These are phyloP conservation scores for Suillus fuscotomentosus DNA, from an alignment of 768 basidiomycete species.

Conservation along the genomic window DNA sequence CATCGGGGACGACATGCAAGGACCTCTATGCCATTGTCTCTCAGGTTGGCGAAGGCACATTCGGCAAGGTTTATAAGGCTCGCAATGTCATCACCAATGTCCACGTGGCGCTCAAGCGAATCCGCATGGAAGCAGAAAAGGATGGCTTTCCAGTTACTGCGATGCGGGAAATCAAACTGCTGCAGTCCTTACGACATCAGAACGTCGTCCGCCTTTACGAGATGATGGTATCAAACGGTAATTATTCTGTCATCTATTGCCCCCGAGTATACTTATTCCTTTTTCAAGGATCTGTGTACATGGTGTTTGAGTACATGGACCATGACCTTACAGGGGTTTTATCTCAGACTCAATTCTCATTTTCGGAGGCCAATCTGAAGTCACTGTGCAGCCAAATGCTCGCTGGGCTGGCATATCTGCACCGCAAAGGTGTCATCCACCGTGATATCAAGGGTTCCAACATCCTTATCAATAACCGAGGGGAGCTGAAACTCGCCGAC, in stretches of 20 bases:
- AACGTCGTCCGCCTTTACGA: constrained; percentile 91
- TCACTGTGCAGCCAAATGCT: constrained; percentile 97
- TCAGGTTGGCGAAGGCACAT: constrained; percentile 98
- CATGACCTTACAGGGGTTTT: constrained; percentile 96
- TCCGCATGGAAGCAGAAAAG: constrained; percentile 95
- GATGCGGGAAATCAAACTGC: constrained; percentile 96
- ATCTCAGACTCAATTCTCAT: constrained; percentile 84
- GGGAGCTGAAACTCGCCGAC: constrained; percentile 94
- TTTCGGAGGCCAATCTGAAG: constrained; percentile 88
- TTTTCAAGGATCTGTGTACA: constrained; percentile 83
- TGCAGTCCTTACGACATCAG: constrained; percentile 86
- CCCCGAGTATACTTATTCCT: constrained; percentile 8
- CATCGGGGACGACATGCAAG: constrained; percentile 29
- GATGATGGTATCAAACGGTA: constrained; percentile 99
- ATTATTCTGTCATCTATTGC: constrained; percentile 16
- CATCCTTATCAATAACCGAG: constrained; percentile 87
- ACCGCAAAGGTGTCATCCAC: constrained; percentile 94
- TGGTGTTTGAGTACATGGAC: constrained; percentile 99
- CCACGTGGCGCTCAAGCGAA: constrained; percentile 90
- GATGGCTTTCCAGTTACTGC: constrained; percentile 99
- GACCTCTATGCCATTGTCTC: constrained; percentile 85
- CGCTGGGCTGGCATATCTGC: constrained; percentile 89
- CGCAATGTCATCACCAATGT: constrained; percentile 73
- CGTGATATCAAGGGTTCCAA: constrained; percentile 99
- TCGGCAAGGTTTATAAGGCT: constrained; percentile 98